phyloP scores from a whole-genome alignment of 2,329 filamentous ascomycete species.

The Fusarium algeriense region DNA sequence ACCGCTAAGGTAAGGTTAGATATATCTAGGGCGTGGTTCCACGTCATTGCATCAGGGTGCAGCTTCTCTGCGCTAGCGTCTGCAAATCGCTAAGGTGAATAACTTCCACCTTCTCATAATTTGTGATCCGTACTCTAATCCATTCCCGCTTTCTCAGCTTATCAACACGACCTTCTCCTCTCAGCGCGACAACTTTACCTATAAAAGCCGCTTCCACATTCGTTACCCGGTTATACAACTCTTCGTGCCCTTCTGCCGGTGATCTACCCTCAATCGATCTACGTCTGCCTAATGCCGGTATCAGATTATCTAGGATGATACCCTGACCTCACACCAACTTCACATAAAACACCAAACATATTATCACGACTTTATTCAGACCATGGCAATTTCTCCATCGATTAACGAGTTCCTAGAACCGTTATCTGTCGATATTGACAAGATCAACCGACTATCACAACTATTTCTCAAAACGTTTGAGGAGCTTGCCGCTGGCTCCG shows the following conservation, averaged over 20 bases:
- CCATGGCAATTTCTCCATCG: conserved; percentile 37
- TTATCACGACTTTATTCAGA: not conserved
- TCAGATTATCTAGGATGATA: conserved; percentile 26
- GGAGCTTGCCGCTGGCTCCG: conserved; percentile 64
- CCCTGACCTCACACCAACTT: conserved; percentile 9
- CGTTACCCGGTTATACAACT: not conserved
- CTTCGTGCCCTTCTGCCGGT: not conserved
- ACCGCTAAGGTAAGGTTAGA: not conserved
- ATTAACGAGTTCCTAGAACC: conserved; percentile 63
- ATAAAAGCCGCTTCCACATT: conserved; percentile 1
- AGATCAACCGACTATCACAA: conserved; percentile 60
- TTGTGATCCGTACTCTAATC: conserved; percentile 20
- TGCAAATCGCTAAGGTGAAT: conserved; percentile 13
- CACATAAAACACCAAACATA: not conserved
- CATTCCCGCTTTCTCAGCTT: conserved; percentile 12
- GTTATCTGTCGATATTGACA: conserved; percentile 61
- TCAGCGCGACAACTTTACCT: not conserved
- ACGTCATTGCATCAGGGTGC: conserved; percentile 15
- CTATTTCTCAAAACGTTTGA: conserved; percentile 62
- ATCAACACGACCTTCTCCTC: not conserved
- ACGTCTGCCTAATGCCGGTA: conserved; percentile 5
- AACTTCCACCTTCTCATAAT: conserved; percentile 14
- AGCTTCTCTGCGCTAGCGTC: conserved; percentile 14
- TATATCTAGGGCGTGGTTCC: not conserved
- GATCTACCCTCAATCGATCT: not conserved